A percentile compares a stretch with the other conserved stretches of the same genome.
Conservation (phyloP, 1,139 yeast species). For the Saccharomycopsis hybrid region DNA sequence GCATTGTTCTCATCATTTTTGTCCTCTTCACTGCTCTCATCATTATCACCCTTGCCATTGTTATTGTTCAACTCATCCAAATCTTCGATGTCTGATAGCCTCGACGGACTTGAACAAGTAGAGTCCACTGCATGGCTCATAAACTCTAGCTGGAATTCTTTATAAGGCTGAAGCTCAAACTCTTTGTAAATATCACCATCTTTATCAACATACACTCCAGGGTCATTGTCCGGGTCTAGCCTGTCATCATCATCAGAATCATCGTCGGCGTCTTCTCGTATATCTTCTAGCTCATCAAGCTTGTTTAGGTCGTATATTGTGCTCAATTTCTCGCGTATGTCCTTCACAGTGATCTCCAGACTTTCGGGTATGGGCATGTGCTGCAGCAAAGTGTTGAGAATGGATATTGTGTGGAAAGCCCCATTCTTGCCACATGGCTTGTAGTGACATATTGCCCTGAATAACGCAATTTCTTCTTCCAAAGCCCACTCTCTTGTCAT, state of each 20-base stretch:
- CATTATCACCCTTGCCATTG: constrained; percentile 5
- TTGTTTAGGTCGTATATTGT: constrained; percentile 49
- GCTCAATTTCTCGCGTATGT: constrained; percentile 53
- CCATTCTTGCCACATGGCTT: constrained; percentile 56
- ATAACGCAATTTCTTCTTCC: constrained; percentile 61
- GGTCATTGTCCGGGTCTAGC: constrained; percentile 1
- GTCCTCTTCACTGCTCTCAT: constrained; percentile 8
- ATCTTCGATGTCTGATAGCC: constrained; percentile 20
- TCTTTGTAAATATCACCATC: constrained; percentile 26
- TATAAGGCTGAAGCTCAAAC: constrained; percentile 37
- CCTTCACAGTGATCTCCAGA: constrained; percentile 37
- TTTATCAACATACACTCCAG: constrained; percentile 16
- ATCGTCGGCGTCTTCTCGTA: constrained; percentile 19
- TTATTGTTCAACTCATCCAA: constrained; percentile 18
- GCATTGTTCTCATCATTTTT: not conserved
- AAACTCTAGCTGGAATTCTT: constrained; percentile 38
- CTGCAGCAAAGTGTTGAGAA: constrained; percentile 43
- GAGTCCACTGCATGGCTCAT: constrained; percentile 32
- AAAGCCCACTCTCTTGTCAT: constrained; percentile 41
- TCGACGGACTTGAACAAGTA: constrained; percentile 24
- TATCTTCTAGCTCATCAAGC: constrained; percentile 46
- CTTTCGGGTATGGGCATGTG: constrained; percentile 21
- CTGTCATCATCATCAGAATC: constrained; percentile 13
- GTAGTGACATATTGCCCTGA: constrained; percentile 59
- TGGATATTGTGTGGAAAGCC: constrained; percentile 51